Evolutionary conservation across 208 protist genomes (phyloP).

Genomic region (Trichomonas vaginalis): DNA sequence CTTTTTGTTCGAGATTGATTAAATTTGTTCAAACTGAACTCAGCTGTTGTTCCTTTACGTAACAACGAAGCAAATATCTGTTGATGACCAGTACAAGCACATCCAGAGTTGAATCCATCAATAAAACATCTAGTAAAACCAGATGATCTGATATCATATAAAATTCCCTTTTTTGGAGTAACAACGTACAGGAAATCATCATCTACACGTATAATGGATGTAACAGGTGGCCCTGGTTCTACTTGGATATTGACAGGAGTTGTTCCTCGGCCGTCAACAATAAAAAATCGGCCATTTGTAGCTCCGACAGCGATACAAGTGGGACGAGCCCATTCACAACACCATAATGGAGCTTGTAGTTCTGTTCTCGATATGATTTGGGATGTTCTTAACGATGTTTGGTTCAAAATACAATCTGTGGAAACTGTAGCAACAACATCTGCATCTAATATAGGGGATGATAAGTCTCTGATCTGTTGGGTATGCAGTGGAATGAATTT

Average conservation of each 20-base stretch:
- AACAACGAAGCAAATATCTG: no score
- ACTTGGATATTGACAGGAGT: neutral
- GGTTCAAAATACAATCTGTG: neutral
- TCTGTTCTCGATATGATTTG: neutral
- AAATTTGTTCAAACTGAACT: no score
- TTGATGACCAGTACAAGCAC: no score
- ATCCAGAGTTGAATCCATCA: no score
- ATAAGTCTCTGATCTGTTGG: neutral
- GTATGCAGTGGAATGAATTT: neutral
- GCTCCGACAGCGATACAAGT: neutral
- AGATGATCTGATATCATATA: neutral
- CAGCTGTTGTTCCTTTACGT: no score
- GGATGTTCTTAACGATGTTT: neutral
- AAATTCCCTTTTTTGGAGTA: neutral
- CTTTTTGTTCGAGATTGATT: no score
- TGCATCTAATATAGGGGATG: neutral
- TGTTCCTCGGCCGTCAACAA: neutral
- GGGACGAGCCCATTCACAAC: neutral
- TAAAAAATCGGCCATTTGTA: neutral
- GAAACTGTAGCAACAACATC: neutral
- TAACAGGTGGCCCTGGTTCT: neutral
- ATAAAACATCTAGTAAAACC: neutral
- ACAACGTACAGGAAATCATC: neutral
- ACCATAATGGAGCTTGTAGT: neutral
- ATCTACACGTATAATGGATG: neutral